phyloP scores from a whole-genome alignment of 2,329 filamentous ascomycete genomes.

The Stachybotrys chlorohalonatus region DNA sequence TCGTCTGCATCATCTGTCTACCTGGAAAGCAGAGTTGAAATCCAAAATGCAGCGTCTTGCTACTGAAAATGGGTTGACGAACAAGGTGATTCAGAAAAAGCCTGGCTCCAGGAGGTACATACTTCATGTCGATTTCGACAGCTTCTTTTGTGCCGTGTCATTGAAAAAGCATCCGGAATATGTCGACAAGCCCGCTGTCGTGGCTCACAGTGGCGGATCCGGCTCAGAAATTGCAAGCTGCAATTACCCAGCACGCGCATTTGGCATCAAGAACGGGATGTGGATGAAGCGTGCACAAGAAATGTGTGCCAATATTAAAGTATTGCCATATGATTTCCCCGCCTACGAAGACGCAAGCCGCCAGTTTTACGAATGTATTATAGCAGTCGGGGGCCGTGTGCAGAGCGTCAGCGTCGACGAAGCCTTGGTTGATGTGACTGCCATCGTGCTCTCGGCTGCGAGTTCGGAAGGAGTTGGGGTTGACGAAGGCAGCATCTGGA shows the following conservation, averaged over 20 bases:
- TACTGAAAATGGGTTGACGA: constrained; percentile 50
- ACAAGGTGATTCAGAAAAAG: constrained; percentile 38
- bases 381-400: constrained; percentile 71
- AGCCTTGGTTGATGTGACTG: constrained; percentile 76
- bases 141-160: constrained; percentile 95
- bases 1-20: constrained; percentile 85
- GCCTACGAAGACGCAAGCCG: constrained; percentile 88
- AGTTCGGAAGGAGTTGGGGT: constrained; percentile 56
- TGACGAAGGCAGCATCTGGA: constrained; percentile 60
- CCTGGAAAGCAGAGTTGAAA: constrained; percentile 94
- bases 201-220: constrained; percentile 77
- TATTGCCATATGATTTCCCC: constrained; percentile 92
- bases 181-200: constrained; percentile 70
- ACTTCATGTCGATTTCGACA: constrained; percentile 95
- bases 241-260: constrained; percentile 83
- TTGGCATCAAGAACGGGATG: constrained; percentile 94
- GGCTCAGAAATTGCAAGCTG: constrained; percentile 96
- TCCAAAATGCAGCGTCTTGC: constrained; percentile 76
- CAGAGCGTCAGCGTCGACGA: constrained; percentile 98
- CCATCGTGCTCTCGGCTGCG: constrained; percentile 54
- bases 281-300: constrained; percentile 93
- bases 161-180: constrained; percentile 67
- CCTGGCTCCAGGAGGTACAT: constrained; percentile 68
- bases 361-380: constrained; percentile 76
- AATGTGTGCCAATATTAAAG: constrained; percentile 74